A percentile compares a stretch with the other conserved stretches of the same genome.
Evolutionary conservation across 2,329 filamentous ascomycete species (phyloP).

Genomic region (Xylariaceae sp.): DNA sequence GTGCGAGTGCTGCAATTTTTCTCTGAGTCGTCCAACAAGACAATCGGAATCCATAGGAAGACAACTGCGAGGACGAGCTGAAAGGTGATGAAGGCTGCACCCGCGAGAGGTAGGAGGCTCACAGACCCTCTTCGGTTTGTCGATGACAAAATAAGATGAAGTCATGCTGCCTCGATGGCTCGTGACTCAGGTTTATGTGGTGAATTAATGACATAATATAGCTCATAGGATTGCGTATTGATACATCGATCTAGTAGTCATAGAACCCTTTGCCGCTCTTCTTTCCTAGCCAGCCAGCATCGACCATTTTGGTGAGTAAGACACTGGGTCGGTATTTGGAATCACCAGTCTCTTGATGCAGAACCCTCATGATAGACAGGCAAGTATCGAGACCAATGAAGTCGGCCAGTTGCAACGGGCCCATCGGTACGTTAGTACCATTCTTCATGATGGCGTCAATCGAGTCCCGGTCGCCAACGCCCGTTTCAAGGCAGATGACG

Average conservation of each 20-base stretch:
- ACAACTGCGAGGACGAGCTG: no score
- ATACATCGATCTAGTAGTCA: constrained; percentile 58
- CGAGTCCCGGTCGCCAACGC: constrained; percentile 80
- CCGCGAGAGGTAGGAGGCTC: no score
- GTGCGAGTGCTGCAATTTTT: no score
- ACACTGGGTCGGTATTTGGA: constrained; percentile 92
- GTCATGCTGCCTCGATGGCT: no score
- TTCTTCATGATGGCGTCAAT: constrained; percentile 99
- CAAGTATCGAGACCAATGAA: constrained; percentile 98
- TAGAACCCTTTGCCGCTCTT: constrained; percentile 97
- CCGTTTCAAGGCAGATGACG: constrained; percentile 90
- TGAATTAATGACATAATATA: no score
- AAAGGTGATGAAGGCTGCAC: no score
- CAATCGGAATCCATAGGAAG: no score
- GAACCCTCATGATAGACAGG: constrained; percentile 91
- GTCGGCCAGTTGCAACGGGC: constrained; percentile 86
- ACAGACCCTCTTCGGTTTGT: no score
- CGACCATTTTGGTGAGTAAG: constrained; percentile 89
- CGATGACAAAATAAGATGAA: no score
- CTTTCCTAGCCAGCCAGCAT: constrained; percentile 96
- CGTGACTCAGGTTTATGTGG: no score
- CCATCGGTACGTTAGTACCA: constrained; percentile 98
- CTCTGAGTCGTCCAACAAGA: no score
- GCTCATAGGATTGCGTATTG: no score
- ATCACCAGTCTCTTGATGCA: constrained; percentile 88